A percentile compares a stretch with the other conserved stretches of the same genome.
Conservation (phyloP, 1,284 basidiomycete genomes). For the Ceratobasidium sp. region DNA sequence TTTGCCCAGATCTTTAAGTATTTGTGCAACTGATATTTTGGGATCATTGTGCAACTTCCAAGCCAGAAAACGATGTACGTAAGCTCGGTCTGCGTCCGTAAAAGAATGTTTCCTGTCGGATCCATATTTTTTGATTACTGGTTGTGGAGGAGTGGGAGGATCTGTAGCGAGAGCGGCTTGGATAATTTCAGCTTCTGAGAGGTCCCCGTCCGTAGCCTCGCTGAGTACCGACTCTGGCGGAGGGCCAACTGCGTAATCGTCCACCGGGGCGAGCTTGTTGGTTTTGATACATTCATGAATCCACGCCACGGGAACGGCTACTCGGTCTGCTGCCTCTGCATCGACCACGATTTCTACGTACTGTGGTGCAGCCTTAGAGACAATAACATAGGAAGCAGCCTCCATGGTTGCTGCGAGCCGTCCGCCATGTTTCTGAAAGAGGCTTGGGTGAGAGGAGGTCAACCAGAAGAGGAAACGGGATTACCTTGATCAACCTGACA, state of each 20-base stretch:
- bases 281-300: conserved; percentile 18
- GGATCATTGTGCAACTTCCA: conserved; percentile 28
- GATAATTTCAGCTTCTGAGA: conserved; percentile 21
- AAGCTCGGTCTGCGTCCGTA: conserved; percentile 11
- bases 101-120: not conserved
- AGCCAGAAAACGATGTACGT: conserved; percentile 10
- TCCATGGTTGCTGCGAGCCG: conserved; percentile 9
- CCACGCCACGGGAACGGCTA: conserved; percentile 38
- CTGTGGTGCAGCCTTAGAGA: conserved; percentile 29
- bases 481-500: conserved; percentile 20
- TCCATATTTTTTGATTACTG: too few relatives aligned
- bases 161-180: not conserved
- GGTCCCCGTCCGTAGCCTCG: too few relatives aligned
- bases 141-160: conserved; percentile 10
- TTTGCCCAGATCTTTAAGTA: conserved; percentile 3
- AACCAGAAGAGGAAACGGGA: not conserved
- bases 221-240: not conserved
- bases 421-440: conserved; percentile 26
- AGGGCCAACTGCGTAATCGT: conserved; percentile 21
- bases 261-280: conserved; percentile 1
- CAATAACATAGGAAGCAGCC: conserved; percentile 33
- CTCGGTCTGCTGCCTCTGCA: conserved; percentile 14
- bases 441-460: not conserved
- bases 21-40: not conserved
- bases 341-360: conserved; percentile 25